Percentiles rank a stretch among this genome's conserved stretches.
These are phyloP conservation scores for Nigrospora sphaerica DNA, from an alignment of 2,329 filamentous ascomycete species.

Conservation along the genomic window DNA sequence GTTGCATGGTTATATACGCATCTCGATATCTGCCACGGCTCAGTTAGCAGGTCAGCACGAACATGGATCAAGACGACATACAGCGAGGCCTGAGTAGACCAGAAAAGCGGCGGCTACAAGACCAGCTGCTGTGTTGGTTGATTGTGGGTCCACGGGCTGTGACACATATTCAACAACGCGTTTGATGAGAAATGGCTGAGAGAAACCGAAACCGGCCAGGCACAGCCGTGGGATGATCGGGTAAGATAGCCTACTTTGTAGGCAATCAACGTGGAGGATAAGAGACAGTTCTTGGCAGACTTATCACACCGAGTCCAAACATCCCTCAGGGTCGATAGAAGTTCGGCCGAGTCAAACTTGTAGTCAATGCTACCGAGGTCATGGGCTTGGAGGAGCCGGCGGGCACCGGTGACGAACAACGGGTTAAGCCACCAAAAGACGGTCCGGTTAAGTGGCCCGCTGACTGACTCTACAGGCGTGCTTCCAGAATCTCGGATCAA, in stretches of 20 bases:
- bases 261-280: slow-evolving; percentile 16
- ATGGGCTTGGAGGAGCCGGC: slow-evolving; percentile 12
- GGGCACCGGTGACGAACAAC: slow-evolving; percentile 19
- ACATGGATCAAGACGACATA: slow-evolving; percentile 12
- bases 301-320: slow-evolving; percentile 16
- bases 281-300: slow-evolving; percentile 14
- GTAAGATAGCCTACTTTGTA: slow-evolving; percentile 22
- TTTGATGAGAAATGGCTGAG: slow-evolving; percentile 37
- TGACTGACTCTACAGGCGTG: slow-evolving; percentile 21
- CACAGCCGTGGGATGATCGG: slow-evolving; percentile 28
- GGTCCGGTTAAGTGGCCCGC: slow-evolving; percentile 24
- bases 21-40: slow-evolving; percentile 12
- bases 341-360: slow-evolving; percentile 16
- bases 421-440: slow-evolving; percentile 29
- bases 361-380: slow-evolving; percentile 18
- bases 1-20: slow-evolving; percentile 26
- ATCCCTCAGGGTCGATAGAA: slow-evolving; percentile 11
- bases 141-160: slow-evolving; percentile 13
- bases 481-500: slow-evolving; percentile 11
- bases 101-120: slow-evolving; percentile 32
- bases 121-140: slow-evolving; percentile 21
- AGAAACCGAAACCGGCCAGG: slow-evolving; percentile 32
- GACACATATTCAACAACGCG: slow-evolving; percentile 22
- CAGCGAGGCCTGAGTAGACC: slow-evolving; percentile 34
- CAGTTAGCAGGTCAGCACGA: not conserved